Evolutionary conservation across 805 yeast genomes (phyloP), one percentile per base, ranked within the genome.

Genomic region (Cyberlindnera veronae): DNA sequence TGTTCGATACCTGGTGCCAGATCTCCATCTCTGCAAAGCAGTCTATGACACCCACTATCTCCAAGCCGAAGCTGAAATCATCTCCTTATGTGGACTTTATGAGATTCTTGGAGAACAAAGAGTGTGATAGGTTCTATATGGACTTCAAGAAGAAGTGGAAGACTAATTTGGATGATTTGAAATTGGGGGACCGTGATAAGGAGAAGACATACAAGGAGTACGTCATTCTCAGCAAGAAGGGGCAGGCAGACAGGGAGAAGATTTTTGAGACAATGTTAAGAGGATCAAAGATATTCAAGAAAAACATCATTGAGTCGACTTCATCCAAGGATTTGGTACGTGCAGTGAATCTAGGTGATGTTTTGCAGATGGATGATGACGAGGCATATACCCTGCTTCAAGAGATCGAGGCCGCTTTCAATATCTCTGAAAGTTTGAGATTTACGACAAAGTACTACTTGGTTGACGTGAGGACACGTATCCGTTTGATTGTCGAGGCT

Each of bases 1-100:
- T 68, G 2, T 79, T 71, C 51, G 71, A 72, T 31, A 52, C 60
- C 20, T 78, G 84, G 84, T 56, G 68, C 41, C 44, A 18, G 30
- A 33, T 22, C 26, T 38, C 34, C 20, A 46, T 32, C 17, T 44
- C 36, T 32, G 18, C 31, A 30, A 11, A 26, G 6, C 31, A 27
- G 18, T 16, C 28, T 28, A 33, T 37, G 32, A 20, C 11, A 24
- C 18, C 22, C 46, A 23, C 27, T 24, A 31, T 8, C 5, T 31
- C 27, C 17, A 12, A 13, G 8, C 19, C 21, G 6, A 13, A 27
- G 13, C 3, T n/a, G 3, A 21, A 20, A 13, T 45, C 40, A 9
- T 14, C 30, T 5, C 48, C 50, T 10, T 50, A 54, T 23, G 53
- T 49, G 1, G 38, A 48, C 38, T 68, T 53, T 34, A 47, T 62